Conservation (phyloP, 1,284 basidiomycete species). For the Tilletia indica region DNA sequence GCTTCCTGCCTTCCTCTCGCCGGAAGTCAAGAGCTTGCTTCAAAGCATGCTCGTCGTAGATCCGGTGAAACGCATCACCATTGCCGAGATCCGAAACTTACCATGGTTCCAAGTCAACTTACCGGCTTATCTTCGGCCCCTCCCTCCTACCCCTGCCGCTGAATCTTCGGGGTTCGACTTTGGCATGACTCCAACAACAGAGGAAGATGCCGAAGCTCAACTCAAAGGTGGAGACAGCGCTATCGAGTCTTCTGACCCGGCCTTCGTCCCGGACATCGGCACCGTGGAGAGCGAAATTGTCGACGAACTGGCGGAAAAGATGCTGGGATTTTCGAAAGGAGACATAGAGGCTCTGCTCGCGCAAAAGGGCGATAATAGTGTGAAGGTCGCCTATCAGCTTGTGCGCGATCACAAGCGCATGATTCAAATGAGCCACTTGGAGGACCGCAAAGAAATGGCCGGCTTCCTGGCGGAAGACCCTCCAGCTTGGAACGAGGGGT, state of each 20-base stretch:
- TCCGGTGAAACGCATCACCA: conserved; percentile 55
- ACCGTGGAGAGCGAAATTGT: conserved; percentile 85
- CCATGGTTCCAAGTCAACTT: conserved; percentile 54
- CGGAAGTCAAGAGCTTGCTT: conserved; percentile 49
- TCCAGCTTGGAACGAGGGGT: conserved; percentile 61
- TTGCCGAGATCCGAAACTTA: conserved; percentile 49
- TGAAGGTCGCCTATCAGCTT: conserved; percentile 95
- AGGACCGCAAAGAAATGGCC: conserved; percentile 57
- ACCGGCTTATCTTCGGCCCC: conserved; percentile 62
- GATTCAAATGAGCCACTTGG: conserved; percentile 65
- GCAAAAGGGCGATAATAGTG: conserved; percentile 83
- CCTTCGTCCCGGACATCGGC: conserved; percentile 63
- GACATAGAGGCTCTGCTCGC: conserved; percentile 82
- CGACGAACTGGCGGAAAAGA: conserved; percentile 72
- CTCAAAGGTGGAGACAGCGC: background rate
- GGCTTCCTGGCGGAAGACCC: conserved; percentile 61
- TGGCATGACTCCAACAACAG: conserved; percentile 30
- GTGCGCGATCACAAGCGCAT: conserved; percentile 82
- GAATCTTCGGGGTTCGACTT: conserved; percentile 62
- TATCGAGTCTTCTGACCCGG: conserved; percentile 2
- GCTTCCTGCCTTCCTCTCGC: conserved; percentile 50
- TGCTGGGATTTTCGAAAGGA: conserved; percentile 74
- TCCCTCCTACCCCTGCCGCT: conserved; percentile 70
- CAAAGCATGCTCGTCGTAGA: conserved; percentile 55
- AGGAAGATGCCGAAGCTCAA: background rate